Conservation (phyloP, 805 yeast species). For the Huiozyma sinensis region DNA sequence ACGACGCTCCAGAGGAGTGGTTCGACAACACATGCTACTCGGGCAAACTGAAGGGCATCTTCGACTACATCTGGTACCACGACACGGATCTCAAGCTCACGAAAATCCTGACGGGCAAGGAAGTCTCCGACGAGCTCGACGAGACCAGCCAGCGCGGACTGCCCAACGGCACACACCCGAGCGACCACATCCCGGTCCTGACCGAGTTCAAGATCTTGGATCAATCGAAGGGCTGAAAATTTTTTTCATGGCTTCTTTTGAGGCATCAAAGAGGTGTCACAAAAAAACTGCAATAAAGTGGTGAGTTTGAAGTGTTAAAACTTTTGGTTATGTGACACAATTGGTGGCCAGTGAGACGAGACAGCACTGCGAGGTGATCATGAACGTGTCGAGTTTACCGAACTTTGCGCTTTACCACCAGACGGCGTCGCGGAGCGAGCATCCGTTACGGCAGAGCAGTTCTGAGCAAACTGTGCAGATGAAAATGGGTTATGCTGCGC, state of each 20-base stretch:
- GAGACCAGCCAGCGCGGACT: slow-evolving; percentile 29
- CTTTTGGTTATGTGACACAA: background rate
- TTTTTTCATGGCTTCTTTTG: background rate
- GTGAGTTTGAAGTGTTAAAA: background rate
- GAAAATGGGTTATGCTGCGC: too few relatives aligned
- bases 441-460: too few relatives aligned
- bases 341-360: too few relatives aligned
- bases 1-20: slow-evolving; percentile 20
- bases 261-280: background rate
- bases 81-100: slow-evolving; percentile 30
- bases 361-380: too few relatives aligned
- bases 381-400: too few relatives aligned
- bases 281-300: background rate
- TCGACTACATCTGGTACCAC: slow-evolving; percentile 51
- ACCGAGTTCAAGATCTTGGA: slow-evolving; percentile 27
- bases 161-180: slow-evolving; percentile 51
- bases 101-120: slow-evolving; percentile 40
- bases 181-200: slow-evolving; percentile 39
- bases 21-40: slow-evolving; percentile 39
- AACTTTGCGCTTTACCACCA: too few relatives aligned
- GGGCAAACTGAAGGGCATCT: slow-evolving; percentile 38
- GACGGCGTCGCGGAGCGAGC: too few relatives aligned
- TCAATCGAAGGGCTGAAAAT: background rate
- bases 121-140: slow-evolving; percentile 20
- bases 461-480: too few relatives aligned